A percentile compares a stretch with the other conserved stretches of the same genome.
phyloP scores from a whole-genome alignment of 2,329 filamentous ascomycete genomes.

The Aspergillus fumigatiaffinis region DNA sequence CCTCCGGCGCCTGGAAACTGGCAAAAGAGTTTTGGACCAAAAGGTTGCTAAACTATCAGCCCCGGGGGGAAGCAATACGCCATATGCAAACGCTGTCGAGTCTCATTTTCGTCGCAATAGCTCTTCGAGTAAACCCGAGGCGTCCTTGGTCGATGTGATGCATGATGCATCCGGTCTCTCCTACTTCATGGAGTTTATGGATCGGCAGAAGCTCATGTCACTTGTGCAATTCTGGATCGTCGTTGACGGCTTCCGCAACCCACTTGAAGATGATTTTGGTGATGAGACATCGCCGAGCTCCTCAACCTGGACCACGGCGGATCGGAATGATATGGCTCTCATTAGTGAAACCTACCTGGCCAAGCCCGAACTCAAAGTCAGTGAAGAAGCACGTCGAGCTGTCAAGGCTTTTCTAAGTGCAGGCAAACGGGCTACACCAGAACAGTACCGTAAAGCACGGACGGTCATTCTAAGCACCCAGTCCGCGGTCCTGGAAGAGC shows the following conservation, averaged over 20 bases:
- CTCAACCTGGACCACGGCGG: slow-evolving; percentile 73
- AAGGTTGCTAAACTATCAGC: slow-evolving; percentile 77
- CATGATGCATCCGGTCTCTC: slow-evolving; percentile 86
- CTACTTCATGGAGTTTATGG: slow-evolving; percentile 99
- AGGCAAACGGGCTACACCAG: slow-evolving; percentile 69
- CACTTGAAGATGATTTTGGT: slow-evolving; percentile 78
- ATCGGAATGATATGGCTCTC: slow-evolving; percentile 81
- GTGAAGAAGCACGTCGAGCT: slow-evolving; percentile 62
- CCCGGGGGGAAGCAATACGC: slow-evolving; percentile 48
- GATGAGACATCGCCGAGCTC: slow-evolving; percentile 63
- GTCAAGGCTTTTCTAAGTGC: slow-evolving; percentile 76
- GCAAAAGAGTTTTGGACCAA: slow-evolving; percentile 83
- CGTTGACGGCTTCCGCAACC: slow-evolving; percentile 92
- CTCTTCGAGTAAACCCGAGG: slow-evolving; percentile 66
- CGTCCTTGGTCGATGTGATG: slow-evolving; percentile 77
- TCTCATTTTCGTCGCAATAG: slow-evolving; percentile 31
- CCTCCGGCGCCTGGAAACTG: slow-evolving; percentile 83
- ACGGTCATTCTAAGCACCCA: slow-evolving; percentile 78
- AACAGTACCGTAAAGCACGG: slow-evolving; percentile 79
- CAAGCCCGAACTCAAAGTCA: slow-evolving; percentile 74
- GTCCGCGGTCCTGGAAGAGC: slow-evolving; percentile 75
- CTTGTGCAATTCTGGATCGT: slow-evolving; percentile 98
- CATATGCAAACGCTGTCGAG: slow-evolving; percentile 27
- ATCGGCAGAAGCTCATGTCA: slow-evolving; percentile 78
- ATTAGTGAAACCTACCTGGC: slow-evolving; percentile 88